phyloP scores from a whole-genome alignment of 2,329 filamentous ascomycete species.

The Rutstroemia sp. region DNA sequence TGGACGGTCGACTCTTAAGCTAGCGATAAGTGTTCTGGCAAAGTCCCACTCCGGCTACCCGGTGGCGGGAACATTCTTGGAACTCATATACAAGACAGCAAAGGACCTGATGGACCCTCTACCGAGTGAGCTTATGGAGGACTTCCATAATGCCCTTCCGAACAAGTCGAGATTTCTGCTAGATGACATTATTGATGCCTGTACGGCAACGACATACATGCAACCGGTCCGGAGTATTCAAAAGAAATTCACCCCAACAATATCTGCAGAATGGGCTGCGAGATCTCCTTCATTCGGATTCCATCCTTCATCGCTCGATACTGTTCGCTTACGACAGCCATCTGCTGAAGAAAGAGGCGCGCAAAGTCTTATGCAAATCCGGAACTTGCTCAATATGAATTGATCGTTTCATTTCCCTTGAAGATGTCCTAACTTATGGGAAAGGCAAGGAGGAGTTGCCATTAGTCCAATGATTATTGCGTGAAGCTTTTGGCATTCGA shows the following conservation, averaged over 20 bases:
- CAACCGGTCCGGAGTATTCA: slow-evolving; percentile 27
- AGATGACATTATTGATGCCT: slow-evolving; percentile 30
- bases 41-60: slow-evolving; percentile 26
- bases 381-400: slow-evolving; percentile 26
- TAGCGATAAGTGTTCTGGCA: slow-evolving; percentile 25
- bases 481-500: too few relatives aligned
- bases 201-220: slow-evolving; percentile 25
- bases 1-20: slow-evolving; percentile 23
- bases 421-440: too few relatives aligned
- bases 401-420: slow-evolving; percentile 6
- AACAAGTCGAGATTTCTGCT: slow-evolving; percentile 11
- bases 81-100: slow-evolving; percentile 26
- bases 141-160: background rate
- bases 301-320: background rate
- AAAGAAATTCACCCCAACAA: slow-evolving; percentile 22
- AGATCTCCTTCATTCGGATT: slow-evolving; percentile 19
- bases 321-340: slow-evolving; percentile 8
- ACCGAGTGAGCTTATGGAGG: slow-evolving; percentile 16
- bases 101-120: slow-evolving; percentile 21
- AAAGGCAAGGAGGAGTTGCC: too few relatives aligned
- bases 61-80: slow-evolving; percentile 27
- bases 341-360: slow-evolving; percentile 23
- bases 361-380: slow-evolving; percentile 28
- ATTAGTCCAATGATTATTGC: too few relatives aligned
- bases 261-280: slow-evolving; percentile 25